Conservation (phyloP, 2,329 filamentous ascomycete species). For the Cladosporium austrohemisphaericum region DNA sequence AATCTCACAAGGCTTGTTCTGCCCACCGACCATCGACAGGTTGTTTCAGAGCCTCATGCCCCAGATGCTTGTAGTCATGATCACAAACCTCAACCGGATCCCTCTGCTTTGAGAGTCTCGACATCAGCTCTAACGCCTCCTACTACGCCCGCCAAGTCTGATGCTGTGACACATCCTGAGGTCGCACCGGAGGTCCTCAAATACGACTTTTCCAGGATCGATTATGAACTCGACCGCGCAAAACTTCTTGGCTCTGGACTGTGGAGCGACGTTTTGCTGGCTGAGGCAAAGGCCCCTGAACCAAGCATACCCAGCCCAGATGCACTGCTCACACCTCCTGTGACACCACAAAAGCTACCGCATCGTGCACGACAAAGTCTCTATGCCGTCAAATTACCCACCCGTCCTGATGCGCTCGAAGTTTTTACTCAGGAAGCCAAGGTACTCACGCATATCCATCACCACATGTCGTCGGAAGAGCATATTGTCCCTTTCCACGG, state of each 20-base stretch:
- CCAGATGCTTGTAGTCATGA: constrained; percentile 36
- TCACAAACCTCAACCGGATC: not conserved
- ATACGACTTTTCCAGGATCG: constrained; percentile 24
- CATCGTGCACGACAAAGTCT: constrained; percentile 9
- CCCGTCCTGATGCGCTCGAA: constrained; percentile 30
- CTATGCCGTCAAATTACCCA: constrained; percentile 34
- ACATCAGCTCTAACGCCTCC: not conserved
- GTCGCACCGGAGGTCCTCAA: constrained; percentile 2
- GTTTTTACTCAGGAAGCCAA: constrained; percentile 35
- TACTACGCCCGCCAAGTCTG: constrained; percentile 3
- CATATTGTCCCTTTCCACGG: constrained; percentile 35
- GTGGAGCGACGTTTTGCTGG: constrained; percentile 36
- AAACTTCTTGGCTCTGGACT: constrained; percentile 33
- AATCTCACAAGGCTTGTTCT: constrained; percentile 7
- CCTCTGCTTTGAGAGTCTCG: not conserved
- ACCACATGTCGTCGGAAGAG: constrained; percentile 19
- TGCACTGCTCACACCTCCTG: constrained; percentile 19
- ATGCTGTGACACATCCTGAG: not conserved
- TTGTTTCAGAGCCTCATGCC: constrained; percentile 97
- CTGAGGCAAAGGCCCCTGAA: constrained; percentile 23
- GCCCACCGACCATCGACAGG: constrained; percentile 69
- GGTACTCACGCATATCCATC: constrained; percentile 30
- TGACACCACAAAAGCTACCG: constrained; percentile 13
- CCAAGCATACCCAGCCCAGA: constrained; percentile 1
- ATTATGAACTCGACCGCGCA: constrained; percentile 32